Percentiles rank a stretch among this genome's conserved stretches.
phyloP scores from a whole-genome alignment of 805 yeast species.

The Pichia exigua region DNA sequence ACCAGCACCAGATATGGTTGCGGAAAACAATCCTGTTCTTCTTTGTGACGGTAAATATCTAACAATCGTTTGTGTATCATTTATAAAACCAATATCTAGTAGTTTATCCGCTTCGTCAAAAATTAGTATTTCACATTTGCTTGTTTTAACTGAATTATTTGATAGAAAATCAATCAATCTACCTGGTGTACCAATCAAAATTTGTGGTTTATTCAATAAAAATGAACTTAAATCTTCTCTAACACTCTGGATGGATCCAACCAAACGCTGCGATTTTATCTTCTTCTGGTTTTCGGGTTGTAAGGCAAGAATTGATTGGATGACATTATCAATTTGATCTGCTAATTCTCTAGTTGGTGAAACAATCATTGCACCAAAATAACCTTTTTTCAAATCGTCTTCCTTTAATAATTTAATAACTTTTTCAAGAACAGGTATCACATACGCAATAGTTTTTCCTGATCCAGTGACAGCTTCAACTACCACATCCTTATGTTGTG shows the following conservation, averaged over 20 bases:
- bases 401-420: slow-evolving; percentile 30
- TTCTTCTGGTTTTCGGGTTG: slow-evolving; percentile 38
- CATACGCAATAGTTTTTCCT: slow-evolving; percentile 93
- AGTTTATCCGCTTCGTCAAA: slow-evolving; percentile 92
- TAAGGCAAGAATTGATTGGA: slow-evolving; percentile 48
- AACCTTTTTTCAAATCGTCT: slow-evolving; percentile 44
- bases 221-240: slow-evolving; percentile 66
- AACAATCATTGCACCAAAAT: slow-evolving; percentile 61
- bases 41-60: slow-evolving; percentile 78
- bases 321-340: slow-evolving; percentile 61
- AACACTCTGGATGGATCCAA: slow-evolving; percentile 55
- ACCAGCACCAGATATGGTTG: slow-evolving; percentile 83
- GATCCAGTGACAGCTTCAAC: slow-evolving; percentile 98
- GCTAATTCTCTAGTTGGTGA: slow-evolving; percentile 67
- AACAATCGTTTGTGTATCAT: slow-evolving; percentile 61
- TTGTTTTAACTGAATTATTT: slow-evolving; percentile 49
- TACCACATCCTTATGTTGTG: slow-evolving; percentile 85
- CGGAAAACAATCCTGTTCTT: slow-evolving; percentile 89
- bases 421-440: slow-evolving; percentile 72
- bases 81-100: slow-evolving; percentile 67
- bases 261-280: slow-evolving; percentile 52
- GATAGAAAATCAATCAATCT: slow-evolving; percentile 68
- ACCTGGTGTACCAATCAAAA: slow-evolving; percentile 90
- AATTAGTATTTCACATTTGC: slow-evolving; percentile 63
- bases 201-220: slow-evolving; percentile 51